Conservation (phyloP, 345 rosid species). For the Anastatica hierochuntica region DNA sequence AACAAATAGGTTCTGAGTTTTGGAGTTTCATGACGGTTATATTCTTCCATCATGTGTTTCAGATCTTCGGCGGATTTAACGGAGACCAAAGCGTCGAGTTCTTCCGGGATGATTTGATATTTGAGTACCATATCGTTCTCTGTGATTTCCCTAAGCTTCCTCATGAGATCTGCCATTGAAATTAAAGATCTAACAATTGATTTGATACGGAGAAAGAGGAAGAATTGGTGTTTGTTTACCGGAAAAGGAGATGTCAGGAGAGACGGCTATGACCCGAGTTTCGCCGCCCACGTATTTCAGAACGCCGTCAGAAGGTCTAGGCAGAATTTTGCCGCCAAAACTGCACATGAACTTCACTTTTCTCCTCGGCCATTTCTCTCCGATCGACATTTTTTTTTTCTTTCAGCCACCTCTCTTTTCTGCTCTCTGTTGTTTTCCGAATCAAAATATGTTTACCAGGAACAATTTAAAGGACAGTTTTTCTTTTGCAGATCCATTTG, state of each 20-base stretch:
- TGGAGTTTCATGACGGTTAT: constrained; percentile 43
- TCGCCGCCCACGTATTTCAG: constrained; percentile 93
- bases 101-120: constrained; percentile 61
- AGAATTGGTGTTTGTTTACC: constrained; percentile 27
- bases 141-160: constrained; percentile 44
- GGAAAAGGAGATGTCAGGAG: constrained; percentile 42
- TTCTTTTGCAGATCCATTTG: too few relatives aligned
- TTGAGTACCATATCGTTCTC: constrained; percentile 54
- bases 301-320: constrained; percentile 47
- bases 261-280: constrained; percentile 68
- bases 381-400: constrained; percentile 16
- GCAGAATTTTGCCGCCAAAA: constrained; percentile 82
- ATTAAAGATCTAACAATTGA: not conserved
- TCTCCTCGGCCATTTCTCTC: constrained; percentile 26
- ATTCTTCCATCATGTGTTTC: constrained; percentile 72
- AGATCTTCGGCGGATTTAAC: constrained; percentile 69
- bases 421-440: too few relatives aligned
- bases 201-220: not conserved
- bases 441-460: too few relatives aligned
- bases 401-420: too few relatives aligned
- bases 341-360: constrained; percentile 74
- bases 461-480: too few relatives aligned
- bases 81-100: constrained; percentile 71
- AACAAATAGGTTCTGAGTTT: constrained; percentile 61
- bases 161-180: constrained; percentile 45